Percentiles rank a stretch among this genome's conserved stretches.
Evolutionary conservation across 108 stramenopile genomes (phyloP).

Genomic region (Aurantiochytrium sp.): DNA sequence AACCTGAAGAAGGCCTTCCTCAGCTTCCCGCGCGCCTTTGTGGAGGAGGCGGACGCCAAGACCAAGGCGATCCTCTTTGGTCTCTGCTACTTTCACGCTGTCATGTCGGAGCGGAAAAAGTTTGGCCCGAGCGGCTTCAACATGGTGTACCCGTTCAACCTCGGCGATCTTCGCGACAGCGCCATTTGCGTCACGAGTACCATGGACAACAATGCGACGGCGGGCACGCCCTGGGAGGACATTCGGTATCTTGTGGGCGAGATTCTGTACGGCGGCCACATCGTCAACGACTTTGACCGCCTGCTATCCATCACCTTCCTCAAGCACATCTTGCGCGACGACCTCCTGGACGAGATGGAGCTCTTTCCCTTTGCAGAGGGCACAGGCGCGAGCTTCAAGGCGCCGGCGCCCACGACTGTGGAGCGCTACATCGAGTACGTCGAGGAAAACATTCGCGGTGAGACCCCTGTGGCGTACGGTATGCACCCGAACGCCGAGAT

Average conservation of each 20-base stretch:
- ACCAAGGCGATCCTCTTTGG: slow-evolving; percentile 81
- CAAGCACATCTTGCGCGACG: slow-evolving; percentile 84
- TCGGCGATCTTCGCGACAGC: slow-evolving; percentile 79
- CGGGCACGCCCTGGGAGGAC: slow-evolving; percentile 82
- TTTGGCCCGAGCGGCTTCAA: slow-evolving; percentile 89
- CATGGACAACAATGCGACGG: slow-evolving; percentile 70
- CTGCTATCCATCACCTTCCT: slow-evolving; percentile 77
- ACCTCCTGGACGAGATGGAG: slow-evolving; percentile 82
- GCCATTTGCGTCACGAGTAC: slow-evolving; percentile 77
- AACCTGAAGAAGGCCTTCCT: slow-evolving; percentile 86
- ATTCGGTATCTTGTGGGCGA: slow-evolving; percentile 85
- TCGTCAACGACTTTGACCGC: slow-evolving; percentile 89
- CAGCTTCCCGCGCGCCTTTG: slow-evolving; percentile 71
- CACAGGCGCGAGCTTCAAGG: slow-evolving; percentile 73
- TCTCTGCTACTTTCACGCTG: slow-evolving; percentile 82
- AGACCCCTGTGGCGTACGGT: slow-evolving; percentile 85
- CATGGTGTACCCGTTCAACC: slow-evolving; percentile 86
- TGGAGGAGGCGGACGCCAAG: slow-evolving; percentile 79
- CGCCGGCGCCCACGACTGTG: slow-evolving; percentile 73
- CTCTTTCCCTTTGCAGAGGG: slow-evolving; percentile 83
- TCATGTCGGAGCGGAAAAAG: slow-evolving; percentile 86
- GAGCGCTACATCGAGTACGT: slow-evolving; percentile 85
- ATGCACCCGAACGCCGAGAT: slow-evolving; percentile 89
- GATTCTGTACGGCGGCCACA: slow-evolving; percentile 90
- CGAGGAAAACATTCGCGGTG: slow-evolving; percentile 65